phyloP scores from a whole-genome alignment of 2,329 filamentous ascomycete genomes.

The Diaporthe ilicicola region DNA sequence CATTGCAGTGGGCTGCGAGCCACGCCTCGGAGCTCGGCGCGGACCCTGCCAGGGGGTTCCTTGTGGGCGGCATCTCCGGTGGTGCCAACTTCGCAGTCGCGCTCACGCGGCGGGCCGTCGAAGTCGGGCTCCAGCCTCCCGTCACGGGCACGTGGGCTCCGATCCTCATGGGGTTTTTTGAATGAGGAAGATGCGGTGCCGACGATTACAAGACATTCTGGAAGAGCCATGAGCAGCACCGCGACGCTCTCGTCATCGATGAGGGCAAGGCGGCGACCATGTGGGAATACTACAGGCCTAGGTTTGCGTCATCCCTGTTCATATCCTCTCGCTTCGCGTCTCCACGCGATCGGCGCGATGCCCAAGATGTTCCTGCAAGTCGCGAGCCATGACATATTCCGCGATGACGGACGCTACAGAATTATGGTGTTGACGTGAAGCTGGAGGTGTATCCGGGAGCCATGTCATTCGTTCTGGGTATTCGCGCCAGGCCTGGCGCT shows the following conservation, averaged over 20 bases:
- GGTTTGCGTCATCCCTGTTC: not conserved
- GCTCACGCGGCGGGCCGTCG: not conserved
- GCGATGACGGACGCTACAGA: not conserved
- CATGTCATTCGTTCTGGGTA: not conserved
- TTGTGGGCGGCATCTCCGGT: not conserved
- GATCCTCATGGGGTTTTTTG: not conserved
- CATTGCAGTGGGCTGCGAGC: too few species aligned
- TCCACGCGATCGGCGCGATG: not conserved
- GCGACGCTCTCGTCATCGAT: not conserved
- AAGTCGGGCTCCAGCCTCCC: not conserved
- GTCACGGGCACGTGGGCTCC: not conserved
- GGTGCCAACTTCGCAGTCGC: not conserved
- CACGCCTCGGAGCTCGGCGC: not conserved
- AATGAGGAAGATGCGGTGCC: not conserved
- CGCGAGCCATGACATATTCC: not conserved
- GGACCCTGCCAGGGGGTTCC: not conserved
- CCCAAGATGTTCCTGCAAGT: not conserved
- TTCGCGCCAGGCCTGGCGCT: not conserved
- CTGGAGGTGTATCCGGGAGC: not conserved
- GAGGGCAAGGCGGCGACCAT: not conserved
- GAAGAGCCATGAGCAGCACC: not conserved
- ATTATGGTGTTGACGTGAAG: not conserved
- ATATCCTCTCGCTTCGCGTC: not conserved
- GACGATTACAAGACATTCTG: not conserved
- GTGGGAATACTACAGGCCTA: not conserved